A percentile compares a stretch with the other conserved stretches of the same genome.
These are phyloP conservation scores for Ophiosphaerella korrae DNA, from an alignment of 2,329 filamentous ascomycete species.

Conservation along the genomic window DNA sequence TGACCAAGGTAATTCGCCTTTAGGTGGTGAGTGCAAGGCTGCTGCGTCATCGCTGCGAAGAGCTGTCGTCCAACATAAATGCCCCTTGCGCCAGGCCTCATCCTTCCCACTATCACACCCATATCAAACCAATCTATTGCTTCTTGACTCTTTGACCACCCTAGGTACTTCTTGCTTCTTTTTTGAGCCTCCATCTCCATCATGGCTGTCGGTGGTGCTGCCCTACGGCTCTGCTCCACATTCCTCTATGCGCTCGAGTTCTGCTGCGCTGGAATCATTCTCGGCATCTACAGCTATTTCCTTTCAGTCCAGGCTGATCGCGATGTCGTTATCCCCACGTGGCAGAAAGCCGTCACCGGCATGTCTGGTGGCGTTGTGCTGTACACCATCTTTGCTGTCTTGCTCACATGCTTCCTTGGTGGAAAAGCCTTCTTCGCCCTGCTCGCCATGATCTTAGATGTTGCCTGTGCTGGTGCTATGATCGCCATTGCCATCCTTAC, in stretches of 20 bases:
- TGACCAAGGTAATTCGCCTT: neutral
- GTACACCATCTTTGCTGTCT: slow-evolving; percentile 73
- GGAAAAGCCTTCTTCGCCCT: slow-evolving; percentile 73
- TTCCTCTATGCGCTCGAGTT: slow-evolving; percentile 76
- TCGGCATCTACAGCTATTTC: slow-evolving; percentile 82
- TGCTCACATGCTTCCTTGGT: slow-evolving; percentile 80
- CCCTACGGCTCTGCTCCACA: slow-evolving; percentile 72
- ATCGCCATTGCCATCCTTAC: slow-evolving; percentile 81
- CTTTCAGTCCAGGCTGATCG: slow-evolving; percentile 73
- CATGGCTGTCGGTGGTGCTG: slow-evolving; percentile 66
- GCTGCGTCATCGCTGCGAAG: neutral
- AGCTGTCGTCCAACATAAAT: neutral
- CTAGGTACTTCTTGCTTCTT: neutral
- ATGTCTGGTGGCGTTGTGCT: slow-evolving; percentile 75
- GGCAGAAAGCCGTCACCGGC: slow-evolving; percentile 71
- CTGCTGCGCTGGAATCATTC: slow-evolving; percentile 71
- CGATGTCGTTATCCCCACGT: slow-evolving; percentile 65
- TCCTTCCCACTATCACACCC: neutral
- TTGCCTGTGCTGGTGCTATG: slow-evolving; percentile 77
- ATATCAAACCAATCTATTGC: neutral
- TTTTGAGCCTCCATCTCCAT: slow-evolving; percentile 4
- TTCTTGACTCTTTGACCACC: neutral
- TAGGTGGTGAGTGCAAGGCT: neutral
- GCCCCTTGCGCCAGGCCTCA: neutral
- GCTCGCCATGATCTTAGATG: slow-evolving; percentile 74